Conservation (phyloP, 2,329 filamentous ascomycete species). For the Hymenoscyphus scutula region DNA sequence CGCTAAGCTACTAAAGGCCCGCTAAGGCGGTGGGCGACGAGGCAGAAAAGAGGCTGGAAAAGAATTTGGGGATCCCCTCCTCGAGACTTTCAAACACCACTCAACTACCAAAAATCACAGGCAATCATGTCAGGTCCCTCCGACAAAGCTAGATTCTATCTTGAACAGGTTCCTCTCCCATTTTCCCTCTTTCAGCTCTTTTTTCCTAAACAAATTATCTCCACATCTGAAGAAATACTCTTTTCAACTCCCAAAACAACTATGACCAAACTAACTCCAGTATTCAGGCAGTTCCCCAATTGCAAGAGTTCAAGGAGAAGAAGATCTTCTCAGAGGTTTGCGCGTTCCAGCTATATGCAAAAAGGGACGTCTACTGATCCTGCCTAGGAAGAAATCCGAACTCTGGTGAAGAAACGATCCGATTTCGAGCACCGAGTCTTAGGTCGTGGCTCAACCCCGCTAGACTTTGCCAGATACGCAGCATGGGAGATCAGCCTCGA, state of each 20-base stretch:
- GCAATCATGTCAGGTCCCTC: constrained; percentile 72
- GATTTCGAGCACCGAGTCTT: constrained; percentile 92
- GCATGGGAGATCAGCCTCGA: constrained; percentile 70
- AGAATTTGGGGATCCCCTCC: not conserved
- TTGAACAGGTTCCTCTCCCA: constrained; percentile 60
- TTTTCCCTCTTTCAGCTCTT: too few species aligned
- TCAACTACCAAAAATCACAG: not conserved
- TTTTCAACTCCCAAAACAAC: too few species aligned
- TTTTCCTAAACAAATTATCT: too few species aligned
- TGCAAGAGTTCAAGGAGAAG: constrained; percentile 89
- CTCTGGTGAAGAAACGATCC: constrained; percentile 85
- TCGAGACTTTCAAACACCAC: not conserved
- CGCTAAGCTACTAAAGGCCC: too few species aligned
- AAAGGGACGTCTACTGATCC: not conserved
- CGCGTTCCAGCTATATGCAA: constrained; percentile 6
- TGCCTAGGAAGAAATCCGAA: constrained; percentile 77
- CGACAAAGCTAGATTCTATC: constrained; percentile 92
- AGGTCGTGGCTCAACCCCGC: constrained; percentile 70
- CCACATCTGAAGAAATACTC: too few species aligned
- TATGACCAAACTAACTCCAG: too few species aligned
- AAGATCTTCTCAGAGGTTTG: constrained; percentile 79
- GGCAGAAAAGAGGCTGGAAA: too few species aligned
- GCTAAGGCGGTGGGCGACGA: too few species aligned
- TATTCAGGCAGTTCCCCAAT: constrained; percentile 69
- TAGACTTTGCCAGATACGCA: constrained; percentile 82